Conservation (phyloP, 805 yeast genomes). For the Cephaloascus fragrans region DNA sequence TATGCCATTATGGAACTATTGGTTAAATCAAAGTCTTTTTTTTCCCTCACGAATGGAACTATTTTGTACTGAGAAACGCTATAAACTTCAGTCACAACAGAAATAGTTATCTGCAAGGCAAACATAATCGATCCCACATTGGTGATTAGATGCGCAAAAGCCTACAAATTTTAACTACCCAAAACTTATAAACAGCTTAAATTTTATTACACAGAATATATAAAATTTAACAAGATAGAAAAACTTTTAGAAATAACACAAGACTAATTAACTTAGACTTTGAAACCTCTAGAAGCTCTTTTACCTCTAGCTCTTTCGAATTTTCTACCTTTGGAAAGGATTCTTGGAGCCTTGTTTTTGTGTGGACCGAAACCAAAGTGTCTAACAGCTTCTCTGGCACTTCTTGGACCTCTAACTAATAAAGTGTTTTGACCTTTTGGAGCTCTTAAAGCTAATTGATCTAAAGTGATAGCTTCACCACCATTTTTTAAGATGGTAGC, state of each 20-base stretch:
- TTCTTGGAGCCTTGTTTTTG: constrained; percentile 99
- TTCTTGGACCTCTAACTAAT: constrained; percentile 98
- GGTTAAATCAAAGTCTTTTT: too few species aligned
- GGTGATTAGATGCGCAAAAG: too few species aligned
- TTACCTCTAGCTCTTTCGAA: constrained; percentile 99
- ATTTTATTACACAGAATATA: too few species aligned
- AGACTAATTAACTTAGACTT: constrained; percentile 61
- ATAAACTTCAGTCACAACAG: too few species aligned
- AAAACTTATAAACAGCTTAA: too few species aligned
- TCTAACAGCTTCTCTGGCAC: constrained; percentile 98
- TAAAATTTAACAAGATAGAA: background rate
- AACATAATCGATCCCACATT: too few species aligned
- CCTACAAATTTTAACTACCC: too few species aligned
- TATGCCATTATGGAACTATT: too few species aligned
- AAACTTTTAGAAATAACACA: background rate
- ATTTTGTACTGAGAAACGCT: too few species aligned
- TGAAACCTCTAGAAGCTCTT: constrained; percentile 99
- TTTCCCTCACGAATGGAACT: too few species aligned
- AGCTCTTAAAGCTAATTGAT: constrained; percentile 97
- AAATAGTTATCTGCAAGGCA: too few species aligned
- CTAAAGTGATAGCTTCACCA: constrained; percentile 99
- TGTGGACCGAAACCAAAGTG: constrained; percentile 99
- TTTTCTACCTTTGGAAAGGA: constrained; percentile 96
- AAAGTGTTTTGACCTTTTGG: constrained; percentile 99
- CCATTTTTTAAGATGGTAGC: constrained; percentile 97